phyloP scores from a whole-genome alignment of 2,329 filamentous ascomycete genomes.

The Magnaporthiopsis incrustans region DNA sequence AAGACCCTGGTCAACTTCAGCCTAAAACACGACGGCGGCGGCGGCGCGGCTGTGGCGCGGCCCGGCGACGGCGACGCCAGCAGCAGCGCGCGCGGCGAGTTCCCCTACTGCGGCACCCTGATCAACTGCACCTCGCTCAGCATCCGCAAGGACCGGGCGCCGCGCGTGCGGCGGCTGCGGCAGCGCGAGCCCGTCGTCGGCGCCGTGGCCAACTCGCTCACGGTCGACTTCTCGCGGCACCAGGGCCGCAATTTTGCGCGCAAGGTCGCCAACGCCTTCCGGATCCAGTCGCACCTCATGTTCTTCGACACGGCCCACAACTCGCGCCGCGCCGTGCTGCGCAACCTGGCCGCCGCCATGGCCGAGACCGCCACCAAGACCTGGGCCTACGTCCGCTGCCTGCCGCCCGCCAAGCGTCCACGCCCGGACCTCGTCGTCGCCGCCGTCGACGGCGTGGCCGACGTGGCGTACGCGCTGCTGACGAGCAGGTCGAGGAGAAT shows the following conservation, averaged over 20 bases:
- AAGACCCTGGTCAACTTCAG: slow-evolving; percentile 88
- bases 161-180: slow-evolving; percentile 19
- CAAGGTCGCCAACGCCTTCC: slow-evolving; percentile 71
- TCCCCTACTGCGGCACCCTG: slow-evolving; percentile 81
- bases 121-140: slow-evolving; percentile 71
- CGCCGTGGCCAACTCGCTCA: slow-evolving; percentile 59
- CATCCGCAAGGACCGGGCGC: slow-evolving; percentile 58
- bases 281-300: slow-evolving; percentile 77
- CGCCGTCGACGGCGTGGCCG: slow-evolving; percentile 58
- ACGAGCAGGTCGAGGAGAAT: slow-evolving; percentile 41
- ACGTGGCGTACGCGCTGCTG: slow-evolving; percentile 56
- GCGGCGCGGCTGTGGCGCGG: slow-evolving; percentile 42
- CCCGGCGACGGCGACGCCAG: slow-evolving; percentile 19
- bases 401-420: slow-evolving; percentile 51
- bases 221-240: slow-evolving; percentile 63
- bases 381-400: slow-evolving; percentile 51
- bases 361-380: slow-evolving; percentile 70
- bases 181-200: slow-evolving; percentile 30
- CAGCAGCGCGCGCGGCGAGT: slow-evolving; percentile 29
- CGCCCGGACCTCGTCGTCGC: slow-evolving; percentile 52
- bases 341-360: slow-evolving; percentile 71
- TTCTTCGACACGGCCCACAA: slow-evolving; percentile 79
- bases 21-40: slow-evolving; percentile 47
- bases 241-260: slow-evolving; percentile 74
- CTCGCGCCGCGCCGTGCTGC: slow-evolving; percentile 55